Evolutionary conservation across 73 alveolate species (phyloP), one percentile per base, ranked within the genome.

Genomic region (Tetrahymena malaccensis): DNA sequence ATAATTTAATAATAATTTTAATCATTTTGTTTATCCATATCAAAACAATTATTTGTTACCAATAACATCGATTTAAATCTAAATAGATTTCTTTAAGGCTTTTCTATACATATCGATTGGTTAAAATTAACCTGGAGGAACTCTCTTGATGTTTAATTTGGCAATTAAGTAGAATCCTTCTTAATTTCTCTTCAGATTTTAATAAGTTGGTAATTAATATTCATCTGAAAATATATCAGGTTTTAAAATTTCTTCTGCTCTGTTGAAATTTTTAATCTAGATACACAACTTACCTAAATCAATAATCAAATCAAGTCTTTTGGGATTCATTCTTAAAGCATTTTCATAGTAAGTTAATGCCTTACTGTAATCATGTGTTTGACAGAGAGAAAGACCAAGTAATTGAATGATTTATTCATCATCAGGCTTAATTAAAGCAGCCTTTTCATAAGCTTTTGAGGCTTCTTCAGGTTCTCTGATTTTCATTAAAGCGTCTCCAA

Each of bases 391-490:
- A 84, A 98, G 94, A 43, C 99, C 99, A 50, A 99, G 96, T 93
- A 97, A 99, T 93, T 99, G 98, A 94, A 98, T 98, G 4, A 99
- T 96, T 57, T 97, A 97, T 85, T 95, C 95, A 96, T 99, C 99
- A 89, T 97, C 98, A 55, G 98, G 97, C 27, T 96, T 95, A 21
- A 97, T 85, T 84, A 97, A 97, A n/a, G 98, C 96, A 3, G 99
- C 99, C 93, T 98, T 97, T 96, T 98, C 99, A 96, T 99, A 99
- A 96, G 96, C 97, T 84, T 95, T 96, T 43, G 98, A 98, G 0
- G 99, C 99, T 56, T 99, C 99, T 96, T 99, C 99, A n/a, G 99
- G 99, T 93, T 99, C 99, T 94, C 98, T 97, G 44, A 99, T 99
- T 57, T 98, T 98, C 99, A 99, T 99, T 34, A 99, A 96, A 43